phyloP scores from a whole-genome alignment of 495 filamentous ascomycete genomes.

The Aspergillus incahuasiensis region DNA sequence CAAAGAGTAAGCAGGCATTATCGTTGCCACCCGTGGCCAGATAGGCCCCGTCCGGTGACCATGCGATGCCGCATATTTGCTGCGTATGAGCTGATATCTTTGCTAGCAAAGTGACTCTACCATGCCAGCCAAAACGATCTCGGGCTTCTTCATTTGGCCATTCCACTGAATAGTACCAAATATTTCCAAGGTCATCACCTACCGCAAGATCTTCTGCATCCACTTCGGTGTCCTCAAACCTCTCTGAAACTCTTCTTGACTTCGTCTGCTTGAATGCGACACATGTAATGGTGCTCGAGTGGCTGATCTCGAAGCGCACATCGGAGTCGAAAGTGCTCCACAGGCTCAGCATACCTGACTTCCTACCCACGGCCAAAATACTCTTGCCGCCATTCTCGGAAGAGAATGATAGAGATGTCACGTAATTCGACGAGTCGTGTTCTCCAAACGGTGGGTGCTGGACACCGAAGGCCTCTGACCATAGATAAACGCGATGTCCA shows the following conservation, averaged over 20 bases:
- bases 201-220: slow-evolving; percentile 74
- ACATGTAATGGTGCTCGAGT: slow-evolving; percentile 69
- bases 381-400: slow-evolving; percentile 68
- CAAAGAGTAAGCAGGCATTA: slow-evolving; percentile 80
- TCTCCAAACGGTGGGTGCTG: slow-evolving; percentile 42
- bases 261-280: slow-evolving; percentile 60
- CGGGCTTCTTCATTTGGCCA: slow-evolving; percentile 57
- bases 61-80: slow-evolving; percentile 88
- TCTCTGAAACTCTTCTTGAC: slow-evolving; percentile 37
- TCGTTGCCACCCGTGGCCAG: slow-evolving; percentile 93
- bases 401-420: slow-evolving; percentile 87
- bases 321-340: slow-evolving; percentile 57
- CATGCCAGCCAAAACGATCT: slow-evolving; percentile 61
- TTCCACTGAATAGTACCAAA: slow-evolving; percentile 88
- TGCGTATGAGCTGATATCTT: slow-evolving; percentile 77
- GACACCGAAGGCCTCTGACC: slow-evolving; percentile 69
- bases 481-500: slow-evolving; percentile 76
- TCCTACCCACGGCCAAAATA: slow-evolving; percentile 82
- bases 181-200: slow-evolving; percentile 77
- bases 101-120: slow-evolving; percentile 70
- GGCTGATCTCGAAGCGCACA: slow-evolving; percentile 68
- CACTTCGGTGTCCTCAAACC: slow-evolving; percentile 27
- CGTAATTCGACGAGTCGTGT: slow-evolving; percentile 45
- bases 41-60: slow-evolving; percentile 69
- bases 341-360: slow-evolving; percentile 57